These are phyloP conservation scores for Anaeromyces robustus DNA, from an alignment of 192 early-diverging fungal species.

Conservation along the genomic window DNA sequence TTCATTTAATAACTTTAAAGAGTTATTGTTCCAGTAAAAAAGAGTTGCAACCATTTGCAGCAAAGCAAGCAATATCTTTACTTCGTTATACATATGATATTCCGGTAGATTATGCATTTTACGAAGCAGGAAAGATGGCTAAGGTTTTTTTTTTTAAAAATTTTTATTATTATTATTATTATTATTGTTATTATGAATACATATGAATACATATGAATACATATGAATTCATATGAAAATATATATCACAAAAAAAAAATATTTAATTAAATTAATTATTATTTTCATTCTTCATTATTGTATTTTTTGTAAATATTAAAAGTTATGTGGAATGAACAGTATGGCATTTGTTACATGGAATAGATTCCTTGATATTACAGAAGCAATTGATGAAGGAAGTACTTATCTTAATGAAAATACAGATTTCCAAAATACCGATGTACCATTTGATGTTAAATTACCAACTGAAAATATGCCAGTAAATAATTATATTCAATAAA, in stretches of 20 bases:
- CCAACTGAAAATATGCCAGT: slow-evolving; percentile 26
- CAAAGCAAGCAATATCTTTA: slow-evolving; percentile 30
- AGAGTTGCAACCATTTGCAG: slow-evolving; percentile 31
- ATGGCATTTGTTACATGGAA: slow-evolving; percentile 55
- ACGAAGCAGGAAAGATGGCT: slow-evolving; percentile 30
- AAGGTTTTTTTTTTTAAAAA: slow-evolving; percentile 13
- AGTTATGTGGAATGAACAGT: slow-evolving; percentile 34
- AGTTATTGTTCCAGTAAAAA: slow-evolving; percentile 30
- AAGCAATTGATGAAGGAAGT: slow-evolving; percentile 46
- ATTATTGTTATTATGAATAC: too few species aligned
- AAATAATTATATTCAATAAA: neutral
- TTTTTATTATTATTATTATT: too few species aligned
- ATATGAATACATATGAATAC: too few species aligned
- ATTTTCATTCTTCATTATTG: too few species aligned
- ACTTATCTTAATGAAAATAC: slow-evolving; percentile 28
- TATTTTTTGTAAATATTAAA: too few species aligned
- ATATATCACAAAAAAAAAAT: slow-evolving; percentile 8
- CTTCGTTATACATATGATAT: slow-evolving; percentile 34
- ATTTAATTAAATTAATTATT: slow-evolving; percentile 6
- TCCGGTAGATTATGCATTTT: slow-evolving; percentile 32
- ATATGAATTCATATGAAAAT: too few species aligned
- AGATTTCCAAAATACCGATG: slow-evolving; percentile 40
- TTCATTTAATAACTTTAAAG: slow-evolving; percentile 25
- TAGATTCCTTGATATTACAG: slow-evolving; percentile 36
- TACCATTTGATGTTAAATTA: slow-evolving; percentile 35